Evolutionary conservation across 495 filamentous ascomycete genomes (phyloP), one percentile per base, ranked within the genome.

Genomic region (Aspergillus asperescens): DNA sequence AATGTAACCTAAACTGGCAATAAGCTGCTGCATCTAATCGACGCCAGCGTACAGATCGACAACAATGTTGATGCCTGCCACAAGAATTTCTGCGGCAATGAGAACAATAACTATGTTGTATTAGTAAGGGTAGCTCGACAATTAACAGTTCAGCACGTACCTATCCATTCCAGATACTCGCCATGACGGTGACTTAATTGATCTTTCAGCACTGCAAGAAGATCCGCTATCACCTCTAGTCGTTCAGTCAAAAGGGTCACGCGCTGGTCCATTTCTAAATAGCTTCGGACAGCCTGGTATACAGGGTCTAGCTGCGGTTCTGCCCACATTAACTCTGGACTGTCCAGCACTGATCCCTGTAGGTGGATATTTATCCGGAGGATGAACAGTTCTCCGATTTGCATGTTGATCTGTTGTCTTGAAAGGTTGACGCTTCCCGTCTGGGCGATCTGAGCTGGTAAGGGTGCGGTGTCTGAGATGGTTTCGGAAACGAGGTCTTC

Each of bases 361-460:
- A 98, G 78, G 72, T 98, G 95, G 62, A 98, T 95, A 62, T 92
- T 95, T 73, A 98, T 97, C 23, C 92, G 80, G 9, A 98, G 70
- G 61, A 98, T 97, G 69, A 98, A 98, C 10, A 98, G 81, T 69
- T 98, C 88, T 65, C 93, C 93, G 50, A 98, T 95, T 64, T 96
- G 90, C 88, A 95, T 96, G 73, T 96, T 96, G 77, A 96, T 96
- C 63, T 97, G 79, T 23, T 79, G 75, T 10, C 90, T 81, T 23
- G 81, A 86, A 40, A 98, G 81, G 31, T 86, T 82, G 58, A 97
- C 88, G 61, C 89, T 92, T 52, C 93, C 93, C 1, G 92, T 95
- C 55, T 86, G 67, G 0, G 94, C 93, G 48, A 98, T 92, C 63
- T 92, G 87, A 12, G 85, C 82, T 1, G 93, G 93, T 8, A 97